These are phyloP conservation scores for Penicillium sp. DNA, from an alignment of 2,329 filamentous ascomycete genomes.

Conservation along the genomic window DNA sequence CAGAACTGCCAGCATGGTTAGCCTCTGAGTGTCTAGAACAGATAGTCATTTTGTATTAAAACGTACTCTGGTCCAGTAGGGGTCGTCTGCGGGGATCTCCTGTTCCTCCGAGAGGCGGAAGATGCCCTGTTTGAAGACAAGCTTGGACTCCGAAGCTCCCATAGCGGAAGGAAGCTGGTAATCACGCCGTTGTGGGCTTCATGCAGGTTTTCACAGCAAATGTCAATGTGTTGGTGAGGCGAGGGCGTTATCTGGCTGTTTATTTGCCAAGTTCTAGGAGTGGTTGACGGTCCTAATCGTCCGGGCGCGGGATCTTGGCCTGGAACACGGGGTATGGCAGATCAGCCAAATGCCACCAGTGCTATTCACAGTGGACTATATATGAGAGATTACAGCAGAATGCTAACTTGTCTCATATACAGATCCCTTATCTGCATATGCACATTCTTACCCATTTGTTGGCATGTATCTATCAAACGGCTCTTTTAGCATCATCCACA, in stretches of 20 bases:
- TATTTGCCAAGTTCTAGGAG: constrained; percentile 5
- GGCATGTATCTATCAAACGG: background rate
- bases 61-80: constrained; percentile 88
- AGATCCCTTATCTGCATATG: background rate
- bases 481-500: background rate
- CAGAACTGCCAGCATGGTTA: constrained; percentile 67
- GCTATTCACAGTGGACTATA: background rate
- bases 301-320: constrained; percentile 18
- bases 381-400: background rate
- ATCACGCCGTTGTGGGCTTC: constrained; percentile 27
- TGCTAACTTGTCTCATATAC: background rate
- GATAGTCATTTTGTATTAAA: background rate
- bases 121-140: constrained; percentile 98
- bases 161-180: constrained; percentile 52
- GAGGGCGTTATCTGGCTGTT: constrained; percentile 2
- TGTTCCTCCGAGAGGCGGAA: constrained; percentile 92
- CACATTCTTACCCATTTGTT: background rate
- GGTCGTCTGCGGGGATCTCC: constrained; percentile 80
- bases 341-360: constrained; percentile 2
- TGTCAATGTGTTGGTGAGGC: background rate
- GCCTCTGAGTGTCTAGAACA: background rate
- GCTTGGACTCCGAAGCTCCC: constrained; percentile 98
- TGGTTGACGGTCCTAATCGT: constrained; percentile 16
- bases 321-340: constrained; percentile 10
- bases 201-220: constrained; percentile 20